Percentiles rank a stretch among this genome's conserved stretches.
Conservation (phyloP, 495 filamentous ascomycete genomes). For the Aspergillus indologenus region DNA sequence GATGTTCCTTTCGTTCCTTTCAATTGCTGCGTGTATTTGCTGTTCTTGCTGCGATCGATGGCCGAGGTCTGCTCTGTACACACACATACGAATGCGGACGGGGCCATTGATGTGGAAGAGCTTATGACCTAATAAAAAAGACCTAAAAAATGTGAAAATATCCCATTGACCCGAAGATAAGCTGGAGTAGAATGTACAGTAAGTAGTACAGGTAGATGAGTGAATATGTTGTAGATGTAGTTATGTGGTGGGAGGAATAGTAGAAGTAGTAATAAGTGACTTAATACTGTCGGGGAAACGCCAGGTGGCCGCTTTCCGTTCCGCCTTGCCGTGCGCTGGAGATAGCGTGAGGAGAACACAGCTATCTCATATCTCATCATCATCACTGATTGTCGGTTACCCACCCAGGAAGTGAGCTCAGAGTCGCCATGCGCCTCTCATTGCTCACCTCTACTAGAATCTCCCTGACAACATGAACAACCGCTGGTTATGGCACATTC, state of each 20-base stretch:
- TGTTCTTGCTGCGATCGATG: constrained; percentile 23
- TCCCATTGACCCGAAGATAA: too few relatives aligned
- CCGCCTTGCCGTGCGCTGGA: constrained; percentile 12
- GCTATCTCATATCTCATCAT: not conserved
- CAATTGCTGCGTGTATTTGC: constrained; percentile 10
- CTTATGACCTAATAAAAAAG: constrained; percentile 16
- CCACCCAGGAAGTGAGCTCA: constrained; percentile 7
- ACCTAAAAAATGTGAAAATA: constrained; percentile 11
- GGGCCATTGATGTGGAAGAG: not conserved
- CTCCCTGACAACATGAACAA: constrained; percentile 41
- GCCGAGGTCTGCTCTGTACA: constrained; percentile 29
- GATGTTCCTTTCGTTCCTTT: constrained; percentile 13
- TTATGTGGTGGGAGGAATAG: too few relatives aligned
- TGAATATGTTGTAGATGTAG: too few relatives aligned
- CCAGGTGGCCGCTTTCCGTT: constrained; percentile 40
- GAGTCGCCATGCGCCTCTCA: constrained; percentile 44
- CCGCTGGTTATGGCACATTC: constrained; percentile 31
- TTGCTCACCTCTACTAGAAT: constrained; percentile 17
- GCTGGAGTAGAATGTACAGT: not conserved
- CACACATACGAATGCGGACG: constrained; percentile 21
- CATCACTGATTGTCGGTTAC: constrained; percentile 7
- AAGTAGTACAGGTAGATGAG: not conserved
- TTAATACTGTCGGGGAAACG: constrained; percentile 21
- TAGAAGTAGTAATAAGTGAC: too few relatives aligned
- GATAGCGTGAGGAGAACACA: not conserved